Evolutionary conservation across 1,139 yeast species (phyloP).

Genomic region (Dujonia santamariae): DNA sequence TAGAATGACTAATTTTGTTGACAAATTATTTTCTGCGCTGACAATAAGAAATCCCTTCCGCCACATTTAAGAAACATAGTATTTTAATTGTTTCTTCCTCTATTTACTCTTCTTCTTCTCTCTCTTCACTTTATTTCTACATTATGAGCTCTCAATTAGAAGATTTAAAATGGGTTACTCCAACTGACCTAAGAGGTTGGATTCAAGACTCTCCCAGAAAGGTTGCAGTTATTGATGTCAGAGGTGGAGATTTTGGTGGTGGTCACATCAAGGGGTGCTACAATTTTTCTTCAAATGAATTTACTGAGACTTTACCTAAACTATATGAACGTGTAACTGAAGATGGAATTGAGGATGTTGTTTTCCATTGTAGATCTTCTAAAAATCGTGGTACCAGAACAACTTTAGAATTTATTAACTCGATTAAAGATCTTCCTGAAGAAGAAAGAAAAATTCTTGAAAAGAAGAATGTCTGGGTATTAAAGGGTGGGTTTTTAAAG

Average conservation of each 20-base stretch:
- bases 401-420: slow-evolving; percentile 55
- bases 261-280: slow-evolving; percentile 59
- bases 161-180: slow-evolving; percentile 2
- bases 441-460: slow-evolving; percentile 15
- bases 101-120: too few relatives aligned
- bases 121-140: too few relatives aligned
- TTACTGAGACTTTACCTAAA: slow-evolving; percentile 33
- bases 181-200: slow-evolving; percentile 2
- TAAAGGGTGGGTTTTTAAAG: slow-evolving; percentile 67
- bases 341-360: slow-evolving; percentile 40
- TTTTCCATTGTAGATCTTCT: slow-evolving; percentile 76
- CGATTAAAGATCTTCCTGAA: slow-evolving; percentile 29
- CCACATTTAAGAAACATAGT: too few relatives aligned
- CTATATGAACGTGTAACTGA: slow-evolving; percentile 26
- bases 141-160: not conserved
- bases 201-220: slow-evolving; percentile 1
- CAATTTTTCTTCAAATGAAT: slow-evolving; percentile 49
- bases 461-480: slow-evolving; percentile 51
- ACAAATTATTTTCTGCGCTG: too few relatives aligned
- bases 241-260: slow-evolving; percentile 57
- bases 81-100: too few relatives aligned
- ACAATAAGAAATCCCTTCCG: too few relatives aligned
- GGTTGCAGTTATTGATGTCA: slow-evolving; percentile 57
- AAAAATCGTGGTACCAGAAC: slow-evolving; percentile 81
- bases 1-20: too few relatives aligned